Evolutionary conservation across 441 rosid genomes (phyloP), one percentile per base, ranked within the genome.

Genomic region (Aquilaria agallochum): DNA sequence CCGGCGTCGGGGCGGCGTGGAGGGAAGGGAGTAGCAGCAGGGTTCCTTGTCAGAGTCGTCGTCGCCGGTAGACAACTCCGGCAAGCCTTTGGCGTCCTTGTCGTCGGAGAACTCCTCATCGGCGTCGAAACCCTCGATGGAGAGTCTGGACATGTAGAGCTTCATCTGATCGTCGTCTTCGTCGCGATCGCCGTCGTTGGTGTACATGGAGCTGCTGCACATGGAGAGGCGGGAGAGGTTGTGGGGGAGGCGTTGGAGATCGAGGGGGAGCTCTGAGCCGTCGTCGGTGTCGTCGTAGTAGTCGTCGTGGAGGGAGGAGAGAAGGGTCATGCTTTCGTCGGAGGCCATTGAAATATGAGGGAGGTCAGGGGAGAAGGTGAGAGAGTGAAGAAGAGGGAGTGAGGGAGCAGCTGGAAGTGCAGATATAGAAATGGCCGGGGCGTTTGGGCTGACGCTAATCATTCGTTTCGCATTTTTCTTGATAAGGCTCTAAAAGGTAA

Each of bases 191-290:
- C 46, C 47, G 14, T 36, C 42, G 42, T 36, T 36, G 42, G 42
- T 36, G 42, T 36, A 36, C 42, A 80, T 74, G 56, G 88, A 87
- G 71, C 85, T 83, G 0, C 88, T 80, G 57, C 92, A 93, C 60
- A 88, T 52, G 33, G 96, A 88, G 11, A 90, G 65, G 69, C 98
- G 73, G 8, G 98, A 92, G 11, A 92, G 58, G 42, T 36, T 36
- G 42, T 36, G 42, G 0, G 67, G 66, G 14, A 68, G 75, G 5
- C 67, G 67, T 4, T 76, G 87, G 46, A 64, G 42, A 8, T 36
- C 42, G 42, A 36, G 74, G 48, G 72, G 76, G 49, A 69, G 68
- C 11, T 68, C 76, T 46, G 67, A 67, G 8, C 65, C 76, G 36
- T 62, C 80, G 49, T 79, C 70, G 50, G 67, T 69, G 48, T 77